Conservation (phyloP, 163 green algal genomes). For the Scenedesmus sp. region DNA sequence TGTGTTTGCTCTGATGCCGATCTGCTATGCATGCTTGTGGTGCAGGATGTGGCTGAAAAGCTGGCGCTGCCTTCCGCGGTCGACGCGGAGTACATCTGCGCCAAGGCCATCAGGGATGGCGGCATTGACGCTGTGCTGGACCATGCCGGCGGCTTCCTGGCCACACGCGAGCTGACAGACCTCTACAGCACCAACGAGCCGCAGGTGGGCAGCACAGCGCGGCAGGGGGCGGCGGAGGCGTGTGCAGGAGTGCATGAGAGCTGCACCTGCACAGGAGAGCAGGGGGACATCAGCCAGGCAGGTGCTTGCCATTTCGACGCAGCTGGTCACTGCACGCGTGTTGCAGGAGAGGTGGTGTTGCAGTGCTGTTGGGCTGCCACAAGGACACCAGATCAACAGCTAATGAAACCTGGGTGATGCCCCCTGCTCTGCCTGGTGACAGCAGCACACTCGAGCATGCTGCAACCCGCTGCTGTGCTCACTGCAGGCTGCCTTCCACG, state of each 20-base stretch:
- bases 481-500: slow-evolving; percentile 91
- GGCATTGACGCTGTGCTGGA: slow-evolving; percentile 90
- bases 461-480: not conserved
- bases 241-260: not conserved
- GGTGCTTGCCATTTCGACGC: not conserved
- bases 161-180: slow-evolving; percentile 73
- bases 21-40: not conserved
- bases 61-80: slow-evolving; percentile 87
- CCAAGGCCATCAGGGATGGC: slow-evolving; percentile 97
- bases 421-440: not conserved
- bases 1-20: not conserved
- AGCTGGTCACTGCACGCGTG: not conserved
- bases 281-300: not conserved
- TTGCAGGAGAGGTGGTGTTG: not conserved
- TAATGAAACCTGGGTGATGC: not conserved
- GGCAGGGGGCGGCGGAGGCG: not conserved
- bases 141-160: slow-evolving; percentile 82
- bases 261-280: not conserved
- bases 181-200: slow-evolving; percentile 91
- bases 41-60: slow-evolving; percentile 90
- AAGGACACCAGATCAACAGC: too few relatives aligned
- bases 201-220: slow-evolving; percentile 9
- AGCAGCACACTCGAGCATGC: not conserved
- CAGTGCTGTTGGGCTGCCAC: too few relatives aligned
- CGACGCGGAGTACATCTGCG: slow-evolving; percentile 95